These are phyloP conservation scores for Phytophthora tubulina DNA, from an alignment of 352 stramenopile genomes.

Conservation along the genomic window DNA sequence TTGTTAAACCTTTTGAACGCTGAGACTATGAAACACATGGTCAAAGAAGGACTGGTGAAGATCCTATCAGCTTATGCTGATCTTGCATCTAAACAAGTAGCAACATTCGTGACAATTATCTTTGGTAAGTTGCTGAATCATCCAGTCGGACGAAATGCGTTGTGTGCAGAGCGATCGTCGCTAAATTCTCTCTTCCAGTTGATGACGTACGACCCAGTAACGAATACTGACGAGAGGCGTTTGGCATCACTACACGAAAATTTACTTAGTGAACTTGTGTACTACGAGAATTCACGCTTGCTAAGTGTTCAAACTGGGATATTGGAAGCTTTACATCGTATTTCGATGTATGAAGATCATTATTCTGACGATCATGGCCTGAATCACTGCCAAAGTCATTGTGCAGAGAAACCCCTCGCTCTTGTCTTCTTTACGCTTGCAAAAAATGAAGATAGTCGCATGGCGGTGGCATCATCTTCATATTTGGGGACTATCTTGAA, in stretches of 20 bases:
- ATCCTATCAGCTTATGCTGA: constrained; percentile 60
- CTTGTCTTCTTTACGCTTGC: constrained; percentile 68
- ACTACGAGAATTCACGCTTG: constrained; percentile 60
- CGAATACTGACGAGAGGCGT: constrained; percentile 6
- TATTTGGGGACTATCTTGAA: constrained; percentile 49
- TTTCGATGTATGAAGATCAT: constrained; percentile 30
- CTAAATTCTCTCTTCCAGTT: constrained; percentile 64
- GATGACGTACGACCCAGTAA: constrained; percentile 37
- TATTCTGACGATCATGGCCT: background rate
- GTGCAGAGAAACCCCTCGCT: constrained; percentile 44
- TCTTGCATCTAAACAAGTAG: constrained; percentile 36
- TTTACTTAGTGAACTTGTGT: constrained; percentile 60
- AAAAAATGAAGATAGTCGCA: constrained; percentile 54
- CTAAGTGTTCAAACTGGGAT: constrained; percentile 66
- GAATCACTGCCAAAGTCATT: constrained; percentile 5
- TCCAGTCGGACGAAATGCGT: constrained; percentile 48
- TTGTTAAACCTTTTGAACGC: constrained; percentile 72
- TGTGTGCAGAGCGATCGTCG: constrained; percentile 56
- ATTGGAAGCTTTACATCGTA: constrained; percentile 54
- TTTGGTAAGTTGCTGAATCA: constrained; percentile 70
- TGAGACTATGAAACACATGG: constrained; percentile 70
- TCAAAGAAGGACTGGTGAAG: constrained; percentile 76
- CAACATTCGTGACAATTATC: constrained; percentile 58
- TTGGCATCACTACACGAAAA: constrained; percentile 49
- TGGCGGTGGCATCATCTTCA: constrained; percentile 46